Evolutionary conservation across 2,329 filamentous ascomycete genomes (phyloP), one percentile per base, ranked within the genome.

Genomic region (Alternaria arbusti): DNA sequence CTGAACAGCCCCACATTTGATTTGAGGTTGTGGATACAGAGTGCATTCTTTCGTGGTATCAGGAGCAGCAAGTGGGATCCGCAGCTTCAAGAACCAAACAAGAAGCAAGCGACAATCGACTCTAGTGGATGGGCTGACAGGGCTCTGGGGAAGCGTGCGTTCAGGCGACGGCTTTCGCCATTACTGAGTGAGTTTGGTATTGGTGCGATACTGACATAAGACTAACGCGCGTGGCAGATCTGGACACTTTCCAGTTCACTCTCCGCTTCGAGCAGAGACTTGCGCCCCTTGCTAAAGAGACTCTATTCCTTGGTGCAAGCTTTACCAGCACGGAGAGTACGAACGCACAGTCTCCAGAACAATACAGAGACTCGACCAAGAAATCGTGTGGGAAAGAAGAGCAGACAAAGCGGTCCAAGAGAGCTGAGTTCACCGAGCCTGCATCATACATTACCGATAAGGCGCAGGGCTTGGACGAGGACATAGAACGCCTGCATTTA

Each of bases 1-100:
- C 36, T 70, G 12, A 68, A 67, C 15, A 58, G 65, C 6, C 44
- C 50, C 3, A 63, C 58, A 20, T 68, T 70, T 17, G 28, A 63
- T 11, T 28, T 25, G 6, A 15, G 20, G 12, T 45, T 20, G 1
- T 68, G 67, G 67, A 6, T 9, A 11, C 25, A 59, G 13, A 26
- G 55, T 7, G 65, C 44, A 7, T 68, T 68, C 52, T 69, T 68
- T 36, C 63, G 59, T 11, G 61, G 59, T 4, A 17, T 4, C 5
- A 26, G 40, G 2, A 45, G 36, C 11, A 56, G 32, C 2, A 57
- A 50, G 12, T 50, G 40, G 50, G 51, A 59, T 25, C 30, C 45
- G 12, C 44, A 57, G 6, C 20, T 43, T 9, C 44, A 20, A 13
- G 23, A 43, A 12, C 20, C 17, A 10, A 56, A 20, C 3, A 12